Percentiles rank a stretch among this genome's conserved stretches.
These are phyloP conservation scores for Dryadomyces quercivorus DNA, from an alignment of 2,329 filamentous ascomycete species.

Conservation along the genomic window DNA sequence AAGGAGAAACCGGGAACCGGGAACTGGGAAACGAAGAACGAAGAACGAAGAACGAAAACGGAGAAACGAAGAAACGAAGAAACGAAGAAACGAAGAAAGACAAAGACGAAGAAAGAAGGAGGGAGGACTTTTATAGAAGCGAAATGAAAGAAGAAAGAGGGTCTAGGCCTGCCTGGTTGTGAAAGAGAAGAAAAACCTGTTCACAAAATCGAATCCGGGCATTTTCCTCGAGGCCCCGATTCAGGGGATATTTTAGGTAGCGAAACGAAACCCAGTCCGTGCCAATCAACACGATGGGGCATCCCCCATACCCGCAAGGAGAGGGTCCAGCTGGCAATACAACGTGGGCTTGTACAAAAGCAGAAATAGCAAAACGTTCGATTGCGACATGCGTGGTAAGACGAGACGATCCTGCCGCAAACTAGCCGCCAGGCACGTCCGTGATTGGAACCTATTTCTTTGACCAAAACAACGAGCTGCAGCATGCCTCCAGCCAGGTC, in stretches of 20 bases:
- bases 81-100: background rate
- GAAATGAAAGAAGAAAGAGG: background rate
- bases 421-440: background rate
- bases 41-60: background rate
- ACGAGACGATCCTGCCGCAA: background rate
- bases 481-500: too few relatives aligned
- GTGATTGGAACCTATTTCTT: background rate
- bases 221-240: background rate
- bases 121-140: background rate
- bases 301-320: background rate
- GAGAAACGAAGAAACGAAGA: background rate
- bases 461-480: too few relatives aligned
- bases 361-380: too few relatives aligned
- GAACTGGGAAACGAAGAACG: background rate
- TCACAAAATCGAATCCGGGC: background rate
- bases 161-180: background rate
- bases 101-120: too few relatives aligned
- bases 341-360: too few relatives aligned
- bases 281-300: background rate
- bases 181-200: background rate
- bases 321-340: background rate
- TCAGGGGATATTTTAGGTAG: background rate
- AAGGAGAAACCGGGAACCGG: background rate
- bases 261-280: background rate
- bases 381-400: background rate